Conservation (phyloP, 306 rosid species). For the Albizia julibrissin region DNA sequence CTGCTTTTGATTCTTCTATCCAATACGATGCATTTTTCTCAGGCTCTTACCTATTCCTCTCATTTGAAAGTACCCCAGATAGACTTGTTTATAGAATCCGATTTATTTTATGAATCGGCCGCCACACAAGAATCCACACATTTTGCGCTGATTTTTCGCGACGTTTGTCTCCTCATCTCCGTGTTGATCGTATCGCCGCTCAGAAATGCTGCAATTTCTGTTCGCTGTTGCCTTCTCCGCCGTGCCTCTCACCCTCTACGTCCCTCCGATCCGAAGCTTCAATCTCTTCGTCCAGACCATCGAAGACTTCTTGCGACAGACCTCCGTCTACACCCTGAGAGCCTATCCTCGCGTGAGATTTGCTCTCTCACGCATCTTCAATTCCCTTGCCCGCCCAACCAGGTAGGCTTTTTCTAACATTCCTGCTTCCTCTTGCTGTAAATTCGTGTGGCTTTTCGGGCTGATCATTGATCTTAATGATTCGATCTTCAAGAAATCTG, state of each 20-base stretch:
- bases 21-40: no score
- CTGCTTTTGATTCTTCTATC: not conserved
- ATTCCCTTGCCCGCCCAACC: constrained; percentile 36
- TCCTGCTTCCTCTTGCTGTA: not conserved
- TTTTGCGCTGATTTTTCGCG: not conserved
- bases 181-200: not conserved
- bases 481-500: constrained; percentile 11
- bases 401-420: not conserved
- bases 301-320: constrained; percentile 50
- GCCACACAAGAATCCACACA: not conserved
- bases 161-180: not conserved
- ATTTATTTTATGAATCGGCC: not conserved
- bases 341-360: constrained; percentile 61
- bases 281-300: constrained; percentile 65
- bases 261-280: constrained; percentile 86
- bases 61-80: no score
- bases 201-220: constrained; percentile 64
- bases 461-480: not conserved
- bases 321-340: constrained; percentile 42
- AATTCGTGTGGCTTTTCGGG: not conserved
- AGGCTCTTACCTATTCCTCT: no score
- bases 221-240: constrained; percentile 93
- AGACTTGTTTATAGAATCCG: not conserved
- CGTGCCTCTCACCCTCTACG: constrained; percentile 80
- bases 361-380: constrained; percentile 68